These are phyloP conservation scores for Pythium volutum DNA, from an alignment of 352 stramenopile species.

Conservation along the genomic window DNA sequence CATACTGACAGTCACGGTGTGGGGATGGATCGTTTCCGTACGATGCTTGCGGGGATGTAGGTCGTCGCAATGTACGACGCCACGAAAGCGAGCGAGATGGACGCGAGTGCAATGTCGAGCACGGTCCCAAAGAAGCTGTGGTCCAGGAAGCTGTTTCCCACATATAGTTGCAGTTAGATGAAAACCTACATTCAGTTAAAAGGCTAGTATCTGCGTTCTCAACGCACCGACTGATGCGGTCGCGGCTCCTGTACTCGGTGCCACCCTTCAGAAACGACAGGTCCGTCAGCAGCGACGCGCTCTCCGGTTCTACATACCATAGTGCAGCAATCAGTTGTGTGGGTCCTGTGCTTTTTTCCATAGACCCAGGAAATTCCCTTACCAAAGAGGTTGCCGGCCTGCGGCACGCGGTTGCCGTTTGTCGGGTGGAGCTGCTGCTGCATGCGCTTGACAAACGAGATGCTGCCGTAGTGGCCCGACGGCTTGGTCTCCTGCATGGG, in stretches of 20 bases:
- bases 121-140: constrained; percentile 68
- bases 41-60: constrained; percentile 61
- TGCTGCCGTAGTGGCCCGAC: constrained; percentile 33
- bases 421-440: constrained; percentile 25
- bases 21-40: constrained; percentile 17
- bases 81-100: constrained; percentile 57
- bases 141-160: constrained; percentile 59
- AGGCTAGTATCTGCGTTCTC: too few species aligned
- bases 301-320: constrained; percentile 28
- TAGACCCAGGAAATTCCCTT: too few species aligned
- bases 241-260: constrained; percentile 29
- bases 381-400: constrained; percentile 10
- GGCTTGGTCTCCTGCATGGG: constrained; percentile 25
- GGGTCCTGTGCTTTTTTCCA: too few species aligned
- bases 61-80: constrained; percentile 74
- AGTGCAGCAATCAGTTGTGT: not conserved
- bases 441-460: constrained; percentile 36
- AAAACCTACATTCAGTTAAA: too few species aligned
- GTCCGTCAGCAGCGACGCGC: constrained; percentile 29
- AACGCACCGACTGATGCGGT: constrained; percentile 42
- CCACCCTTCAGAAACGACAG: constrained; percentile 29
- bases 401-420: constrained; percentile 3
- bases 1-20: too few species aligned
- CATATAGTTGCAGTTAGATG: not conserved
- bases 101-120: constrained; percentile 59